Evolutionary conservation across 768 basidiomycete species (phyloP).

Genomic region (Lactarius deliciosus): DNA sequence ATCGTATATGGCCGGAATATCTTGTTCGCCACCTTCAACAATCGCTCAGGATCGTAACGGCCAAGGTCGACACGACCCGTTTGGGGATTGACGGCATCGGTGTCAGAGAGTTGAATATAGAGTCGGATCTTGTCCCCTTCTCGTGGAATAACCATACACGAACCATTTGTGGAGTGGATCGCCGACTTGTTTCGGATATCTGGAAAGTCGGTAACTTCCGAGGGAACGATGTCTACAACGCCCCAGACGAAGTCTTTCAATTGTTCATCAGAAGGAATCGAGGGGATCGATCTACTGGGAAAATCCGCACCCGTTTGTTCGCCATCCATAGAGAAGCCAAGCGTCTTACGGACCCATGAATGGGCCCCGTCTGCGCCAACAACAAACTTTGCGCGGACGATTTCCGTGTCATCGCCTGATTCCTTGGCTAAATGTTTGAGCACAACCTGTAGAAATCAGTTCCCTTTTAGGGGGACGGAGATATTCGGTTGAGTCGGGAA

Average conservation of each 20-base stretch:
- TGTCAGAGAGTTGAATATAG: constrained; percentile 51
- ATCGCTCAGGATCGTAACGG: constrained; percentile 39
- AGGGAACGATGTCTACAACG: constrained; percentile 58
- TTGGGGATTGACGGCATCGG: constrained; percentile 37
- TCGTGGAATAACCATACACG: constrained; percentile 53
- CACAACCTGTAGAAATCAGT: constrained; percentile 39
- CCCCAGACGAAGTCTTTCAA: constrained; percentile 73
- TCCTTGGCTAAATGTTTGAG: constrained; percentile 43
- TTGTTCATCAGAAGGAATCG: neutral
- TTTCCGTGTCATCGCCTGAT: constrained; percentile 47
- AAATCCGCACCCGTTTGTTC: constrained; percentile 51
- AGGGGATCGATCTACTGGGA: neutral
- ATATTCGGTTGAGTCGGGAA: neutral
- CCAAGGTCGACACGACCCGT: constrained; percentile 46
- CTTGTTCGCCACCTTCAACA: constrained; percentile 46
- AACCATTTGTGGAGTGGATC: constrained; percentile 52
- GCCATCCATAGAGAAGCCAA: constrained; percentile 71
- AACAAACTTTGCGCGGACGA: constrained; percentile 70
- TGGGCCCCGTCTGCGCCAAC: constrained; percentile 81
- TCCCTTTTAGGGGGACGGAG: neutral
- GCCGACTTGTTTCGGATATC: constrained; percentile 50
- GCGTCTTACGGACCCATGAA: constrained; percentile 74
- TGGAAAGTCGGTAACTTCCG: constrained; percentile 48
- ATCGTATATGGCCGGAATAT: constrained; percentile 44
- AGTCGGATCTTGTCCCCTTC: constrained; percentile 48